These are phyloP conservation scores for Kwoniella dejecticola DNA, from an alignment of 768 basidiomycete genomes.

Conservation along the genomic window DNA sequence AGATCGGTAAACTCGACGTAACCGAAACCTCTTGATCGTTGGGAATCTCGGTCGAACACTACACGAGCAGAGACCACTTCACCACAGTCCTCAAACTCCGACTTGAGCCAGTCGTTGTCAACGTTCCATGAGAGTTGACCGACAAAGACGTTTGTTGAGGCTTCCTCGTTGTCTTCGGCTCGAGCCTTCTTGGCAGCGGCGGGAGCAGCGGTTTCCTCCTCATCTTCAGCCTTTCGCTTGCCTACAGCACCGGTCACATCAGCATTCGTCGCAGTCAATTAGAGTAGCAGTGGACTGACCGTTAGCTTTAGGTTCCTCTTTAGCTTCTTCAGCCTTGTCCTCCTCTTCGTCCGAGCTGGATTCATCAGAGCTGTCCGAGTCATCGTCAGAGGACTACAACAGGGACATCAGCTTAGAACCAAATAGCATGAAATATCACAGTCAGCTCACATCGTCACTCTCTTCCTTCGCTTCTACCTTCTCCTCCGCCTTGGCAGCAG, in stretches of 20 bases:
- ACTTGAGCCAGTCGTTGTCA: constrained; percentile 89
- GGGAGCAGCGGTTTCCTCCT: constrained; percentile 63
- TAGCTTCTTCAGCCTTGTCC: constrained; percentile 36
- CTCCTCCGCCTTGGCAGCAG: constrained; percentile 32
- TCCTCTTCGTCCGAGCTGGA: constrained; percentile 34
- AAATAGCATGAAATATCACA: background rate
- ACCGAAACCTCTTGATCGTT: constrained; percentile 60
- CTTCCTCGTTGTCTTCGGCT: constrained; percentile 58
- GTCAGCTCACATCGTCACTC: constrained; percentile 9
- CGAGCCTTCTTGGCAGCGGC: constrained; percentile 81
- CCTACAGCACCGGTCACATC: constrained; percentile 53
- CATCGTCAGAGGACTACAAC: constrained; percentile 24
- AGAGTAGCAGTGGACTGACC: too few relatives aligned
- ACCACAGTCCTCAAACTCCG: constrained; percentile 86
- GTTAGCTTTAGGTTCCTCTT: constrained; percentile 34
- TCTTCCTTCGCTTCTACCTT: constrained; percentile 31
- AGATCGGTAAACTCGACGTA: constrained; percentile 63
- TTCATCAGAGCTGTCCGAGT: constrained; percentile 33
- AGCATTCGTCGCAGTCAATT: too few relatives aligned
- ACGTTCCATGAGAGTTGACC: constrained; percentile 94
- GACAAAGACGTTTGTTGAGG: constrained; percentile 78
- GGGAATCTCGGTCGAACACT: constrained; percentile 60
- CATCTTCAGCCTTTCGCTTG: constrained; percentile 80
- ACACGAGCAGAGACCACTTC: constrained; percentile 89
- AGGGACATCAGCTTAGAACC: background rate